A percentile compares a stretch with the other conserved stretches of the same genome.
These are phyloP conservation scores for Phialemoniopsis sp. DNA, from an alignment of 2,329 filamentous ascomycete genomes.

Conservation along the genomic window DNA sequence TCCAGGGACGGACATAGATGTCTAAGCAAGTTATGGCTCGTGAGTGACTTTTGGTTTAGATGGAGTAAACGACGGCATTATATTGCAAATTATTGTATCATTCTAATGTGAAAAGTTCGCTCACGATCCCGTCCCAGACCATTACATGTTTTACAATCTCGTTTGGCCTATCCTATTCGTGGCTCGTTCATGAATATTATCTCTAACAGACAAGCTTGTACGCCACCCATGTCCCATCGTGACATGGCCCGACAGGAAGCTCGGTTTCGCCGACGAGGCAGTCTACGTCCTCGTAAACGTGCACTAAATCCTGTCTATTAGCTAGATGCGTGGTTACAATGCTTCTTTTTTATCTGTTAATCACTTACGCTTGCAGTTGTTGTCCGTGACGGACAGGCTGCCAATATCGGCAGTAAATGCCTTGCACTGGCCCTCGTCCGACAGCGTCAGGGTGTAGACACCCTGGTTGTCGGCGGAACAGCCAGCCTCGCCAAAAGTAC, in stretches of 20 bases:
- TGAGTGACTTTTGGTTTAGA: too few relatives aligned
- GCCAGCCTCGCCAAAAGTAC: conserved; percentile 9
- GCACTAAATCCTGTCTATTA: conserved; percentile 2
- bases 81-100: too few relatives aligned
- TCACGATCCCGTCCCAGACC: too few relatives aligned
- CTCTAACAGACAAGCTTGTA: conserved; percentile 11
- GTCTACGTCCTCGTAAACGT: conserved; percentile 3
- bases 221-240: conserved; percentile 8
- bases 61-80: too few relatives aligned
- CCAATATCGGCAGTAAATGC: conserved; percentile 7
- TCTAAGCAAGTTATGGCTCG: too few relatives aligned
- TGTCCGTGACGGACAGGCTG: conserved; percentile 5
- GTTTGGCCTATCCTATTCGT: too few relatives aligned
- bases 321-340: not conserved
- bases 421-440: conserved; percentile 4
- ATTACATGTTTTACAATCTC: too few relatives aligned
- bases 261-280: conserved; percentile 3
- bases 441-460: conserved; percentile 9
- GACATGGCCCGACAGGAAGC: conserved; percentile 1
- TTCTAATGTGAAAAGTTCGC: too few relatives aligned
- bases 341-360: too few relatives aligned
- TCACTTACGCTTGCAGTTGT: conserved; percentile 8
- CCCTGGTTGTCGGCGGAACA: conserved; percentile 12
- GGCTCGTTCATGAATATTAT: not conserved
- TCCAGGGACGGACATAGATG: too few relatives aligned